A percentile compares a stretch with the other conserved stretches of the same genome.
phyloP scores from a whole-genome alignment of 306 rosid species.

The Prunus mume region DNA sequence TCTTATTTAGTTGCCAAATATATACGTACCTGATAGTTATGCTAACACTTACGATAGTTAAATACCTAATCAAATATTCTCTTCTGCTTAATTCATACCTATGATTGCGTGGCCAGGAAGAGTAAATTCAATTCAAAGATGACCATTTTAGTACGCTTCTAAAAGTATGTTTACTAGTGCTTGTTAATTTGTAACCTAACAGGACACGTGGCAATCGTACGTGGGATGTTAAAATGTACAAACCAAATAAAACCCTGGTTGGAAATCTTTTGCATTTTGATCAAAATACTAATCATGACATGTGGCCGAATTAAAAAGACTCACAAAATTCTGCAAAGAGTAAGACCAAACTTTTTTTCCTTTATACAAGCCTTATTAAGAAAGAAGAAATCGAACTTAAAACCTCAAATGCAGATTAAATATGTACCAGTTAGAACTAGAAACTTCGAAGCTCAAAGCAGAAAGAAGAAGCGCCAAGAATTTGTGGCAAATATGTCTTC shows the following conservation, averaged over 20 bases:
- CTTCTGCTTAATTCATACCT: not conserved
- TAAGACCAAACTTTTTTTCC: too few species aligned
- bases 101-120: not conserved
- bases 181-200: not conserved
- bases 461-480: not conserved
- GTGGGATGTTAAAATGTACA: conserved; percentile 11
- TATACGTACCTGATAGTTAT: not conserved
- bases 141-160: not conserved
- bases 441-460: not conserved
- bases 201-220: not conserved
- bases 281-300: not conserved
- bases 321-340: too few species aligned
- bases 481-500: not conserved
- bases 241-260: not conserved
- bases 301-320: too few species aligned
- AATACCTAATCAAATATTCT: not conserved
- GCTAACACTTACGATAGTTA: not conserved
- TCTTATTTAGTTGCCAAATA: conserved; percentile 5
- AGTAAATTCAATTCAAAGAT: not conserved
- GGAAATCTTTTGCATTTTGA: not conserved
- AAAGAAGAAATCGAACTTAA: too few species aligned
- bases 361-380: too few species aligned
- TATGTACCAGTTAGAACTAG: too few species aligned
- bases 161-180: not conserved
- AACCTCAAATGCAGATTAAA: too few species aligned